A percentile compares a stretch with the other conserved stretches of the same genome.
Evolutionary conservation across 257 asterid species (phyloP).

Genomic region (Nicotiana sylvestris): DNA sequence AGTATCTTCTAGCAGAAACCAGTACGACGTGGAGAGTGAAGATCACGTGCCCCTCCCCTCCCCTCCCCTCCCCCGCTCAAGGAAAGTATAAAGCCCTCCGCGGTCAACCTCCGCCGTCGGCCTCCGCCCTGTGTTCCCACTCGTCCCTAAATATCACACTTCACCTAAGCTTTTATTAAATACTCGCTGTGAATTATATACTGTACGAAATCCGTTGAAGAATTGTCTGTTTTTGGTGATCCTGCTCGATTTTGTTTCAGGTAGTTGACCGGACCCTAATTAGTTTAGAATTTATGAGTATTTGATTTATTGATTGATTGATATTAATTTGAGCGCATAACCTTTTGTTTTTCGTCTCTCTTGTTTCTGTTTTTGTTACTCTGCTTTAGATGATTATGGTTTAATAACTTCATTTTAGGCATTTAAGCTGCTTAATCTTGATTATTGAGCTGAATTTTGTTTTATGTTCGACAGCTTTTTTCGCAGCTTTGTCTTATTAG

Average conservation of each 20-base stretch:
- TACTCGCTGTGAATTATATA: not conserved
- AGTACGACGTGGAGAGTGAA: not conserved
- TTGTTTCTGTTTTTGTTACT: not conserved
- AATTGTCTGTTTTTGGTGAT: not conserved
- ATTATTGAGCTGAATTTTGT: not conserved
- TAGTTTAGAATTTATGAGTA: not conserved
- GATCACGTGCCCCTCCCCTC: not conserved
- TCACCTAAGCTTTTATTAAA: not conserved
- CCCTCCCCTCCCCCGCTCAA: not conserved
- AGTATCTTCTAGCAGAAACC: not conserved
- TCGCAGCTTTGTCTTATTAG: not conserved
- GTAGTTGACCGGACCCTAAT: not conserved
- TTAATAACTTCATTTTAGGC: not conserved
- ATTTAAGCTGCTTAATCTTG: not conserved
- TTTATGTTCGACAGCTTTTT: not conserved
- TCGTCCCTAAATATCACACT: not conserved
- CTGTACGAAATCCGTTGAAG: not conserved
- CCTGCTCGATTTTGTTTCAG: not conserved
- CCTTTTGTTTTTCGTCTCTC: not conserved
- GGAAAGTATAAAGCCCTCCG: not conserved
- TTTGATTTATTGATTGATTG: not conserved
- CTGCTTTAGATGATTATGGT: not conserved
- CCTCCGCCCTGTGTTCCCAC: not conserved
- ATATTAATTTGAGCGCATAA: not conserved
- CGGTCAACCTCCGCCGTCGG: not conserved